These are phyloP conservation scores for Magnusiomyces paraingens DNA, from an alignment of 1,139 yeast species.

Conservation along the genomic window DNA sequence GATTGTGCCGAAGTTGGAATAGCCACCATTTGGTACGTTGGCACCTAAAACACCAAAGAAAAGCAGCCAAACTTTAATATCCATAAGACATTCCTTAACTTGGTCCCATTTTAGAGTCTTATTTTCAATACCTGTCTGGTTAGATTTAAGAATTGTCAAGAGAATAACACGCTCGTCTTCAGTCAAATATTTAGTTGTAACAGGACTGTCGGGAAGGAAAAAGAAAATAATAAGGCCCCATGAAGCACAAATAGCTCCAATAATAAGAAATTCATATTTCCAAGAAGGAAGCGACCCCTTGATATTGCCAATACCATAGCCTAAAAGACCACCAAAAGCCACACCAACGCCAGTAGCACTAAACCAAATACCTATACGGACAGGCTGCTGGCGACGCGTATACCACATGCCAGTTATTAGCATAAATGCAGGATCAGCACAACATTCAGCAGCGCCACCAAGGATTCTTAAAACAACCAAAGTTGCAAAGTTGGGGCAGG, in stretches of 20 bases:
- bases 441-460: conserved; percentile 52
- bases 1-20: conserved; percentile 31
- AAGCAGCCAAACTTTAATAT: conserved; percentile 43
- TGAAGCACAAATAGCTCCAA: conserved; percentile 30
- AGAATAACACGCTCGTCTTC: conserved; percentile 47
- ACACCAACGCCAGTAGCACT: conserved; percentile 23
- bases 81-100: conserved; percentile 38
- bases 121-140: conserved; percentile 48
- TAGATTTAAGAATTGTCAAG: conserved; percentile 45
- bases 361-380: conserved; percentile 54
- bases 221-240: conserved; percentile 45
- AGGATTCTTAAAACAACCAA: conserved; percentile 42
- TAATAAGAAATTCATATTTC: conserved; percentile 39
- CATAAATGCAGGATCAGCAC: conserved; percentile 49
- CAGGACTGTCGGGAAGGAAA: conserved; percentile 48
- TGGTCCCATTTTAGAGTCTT: conserved; percentile 47
- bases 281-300: conserved; percentile 20
- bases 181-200: conserved; percentile 47
- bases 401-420: conserved; percentile 52
- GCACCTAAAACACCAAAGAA: conserved; percentile 36
- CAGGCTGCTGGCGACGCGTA: conserved; percentile 37
- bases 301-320: conserved; percentile 37
- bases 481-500: conserved; percentile 45
- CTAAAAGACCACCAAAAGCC: conserved; percentile 20
- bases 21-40: conserved; percentile 46